Conservation (phyloP, 768 basidiomycete genomes). For the Amanita pseudoporphyria region DNA sequence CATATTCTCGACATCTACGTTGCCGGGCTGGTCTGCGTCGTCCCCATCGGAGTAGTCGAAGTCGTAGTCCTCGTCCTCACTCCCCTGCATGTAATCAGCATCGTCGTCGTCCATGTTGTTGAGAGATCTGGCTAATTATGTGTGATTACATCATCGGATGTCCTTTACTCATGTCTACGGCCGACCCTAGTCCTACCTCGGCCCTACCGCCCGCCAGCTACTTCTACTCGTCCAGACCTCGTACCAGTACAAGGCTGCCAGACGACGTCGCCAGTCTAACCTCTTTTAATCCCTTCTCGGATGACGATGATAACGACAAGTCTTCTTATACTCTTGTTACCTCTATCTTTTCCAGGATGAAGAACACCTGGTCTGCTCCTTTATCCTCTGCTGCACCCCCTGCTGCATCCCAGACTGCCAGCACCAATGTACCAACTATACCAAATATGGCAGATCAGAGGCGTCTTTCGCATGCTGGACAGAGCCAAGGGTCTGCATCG, state of each 20-base stretch:
- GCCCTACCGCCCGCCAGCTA: slow-evolving; percentile 26
- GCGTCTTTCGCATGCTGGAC: slow-evolving; percentile 44
- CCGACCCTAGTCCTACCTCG: slow-evolving; percentile 18
- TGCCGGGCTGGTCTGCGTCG: slow-evolving; percentile 69
- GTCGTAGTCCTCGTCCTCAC: slow-evolving; percentile 87
- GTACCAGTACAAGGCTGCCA: slow-evolving; percentile 48
- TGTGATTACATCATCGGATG: slow-evolving; percentile 18
- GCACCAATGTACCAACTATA: slow-evolving; percentile 19
- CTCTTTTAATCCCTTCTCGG: slow-evolving; percentile 87
- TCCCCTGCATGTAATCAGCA: slow-evolving; percentile 89
- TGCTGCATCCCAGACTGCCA: slow-evolving; percentile 22
- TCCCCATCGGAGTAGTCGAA: slow-evolving; percentile 95
- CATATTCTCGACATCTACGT: slow-evolving; percentile 92
- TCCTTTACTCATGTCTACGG: slow-evolving; percentile 9
- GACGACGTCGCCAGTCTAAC: slow-evolving; percentile 68
- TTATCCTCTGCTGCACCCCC: slow-evolving; percentile 43
- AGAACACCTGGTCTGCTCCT: slow-evolving; percentile 66
- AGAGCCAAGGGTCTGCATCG: slow-evolving; percentile 36
- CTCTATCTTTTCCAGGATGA: slow-evolving; percentile 72
- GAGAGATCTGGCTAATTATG: not conserved
- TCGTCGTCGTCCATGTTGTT: slow-evolving; percentile 89
- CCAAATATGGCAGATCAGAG: slow-evolving; percentile 34
- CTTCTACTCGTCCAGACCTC: slow-evolving; percentile 44
- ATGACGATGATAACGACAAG: slow-evolving; percentile 86
- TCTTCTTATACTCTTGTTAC: slow-evolving; percentile 80